A percentile compares a stretch with the other conserved stretches of the same genome.
Evolutionary conservation across 2,329 filamentous ascomycete genomes (phyloP).

Genomic region (Trichoderma citrinoviride): DNA sequence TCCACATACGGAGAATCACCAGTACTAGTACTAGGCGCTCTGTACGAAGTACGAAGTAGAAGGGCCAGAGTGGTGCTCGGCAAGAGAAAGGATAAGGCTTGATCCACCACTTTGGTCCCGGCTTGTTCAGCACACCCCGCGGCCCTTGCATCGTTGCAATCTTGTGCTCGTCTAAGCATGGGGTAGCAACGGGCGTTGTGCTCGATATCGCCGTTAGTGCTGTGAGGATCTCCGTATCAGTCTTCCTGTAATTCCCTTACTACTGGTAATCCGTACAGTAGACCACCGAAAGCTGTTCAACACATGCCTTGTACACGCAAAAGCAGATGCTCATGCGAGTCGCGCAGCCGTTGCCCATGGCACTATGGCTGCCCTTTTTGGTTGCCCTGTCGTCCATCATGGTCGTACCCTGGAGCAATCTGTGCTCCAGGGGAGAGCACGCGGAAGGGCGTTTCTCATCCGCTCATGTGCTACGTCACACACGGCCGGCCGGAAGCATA

Average conservation of each 20-base stretch:
- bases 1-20: not conserved
- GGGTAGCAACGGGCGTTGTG: not conserved
- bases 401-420: not conserved
- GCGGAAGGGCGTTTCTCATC: not conserved
- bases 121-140: not conserved
- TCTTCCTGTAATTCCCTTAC: not conserved
- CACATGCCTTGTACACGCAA: not conserved
- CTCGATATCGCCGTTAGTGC: not conserved
- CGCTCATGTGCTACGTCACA: not conserved
- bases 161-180: not conserved
- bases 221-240: not conserved
- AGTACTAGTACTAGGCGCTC: not conserved
- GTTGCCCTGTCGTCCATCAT: not conserved
- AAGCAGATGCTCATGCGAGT: not conserved
- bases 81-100: not conserved
- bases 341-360: not conserved
- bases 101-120: conserved; percentile 3
- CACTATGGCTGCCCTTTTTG: not conserved
- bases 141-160: conserved; percentile 1
- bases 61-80: not conserved
- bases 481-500: not conserved
- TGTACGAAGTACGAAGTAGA: not conserved
- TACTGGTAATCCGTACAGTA: not conserved
- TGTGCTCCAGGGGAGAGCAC: not conserved
- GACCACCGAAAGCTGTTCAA: not conserved